Percentiles rank a stretch among this genome's conserved stretches.
These are phyloP conservation scores for Cucumis melo DNA, from an alignment of 306 rosid species.

Conservation along the genomic window DNA sequence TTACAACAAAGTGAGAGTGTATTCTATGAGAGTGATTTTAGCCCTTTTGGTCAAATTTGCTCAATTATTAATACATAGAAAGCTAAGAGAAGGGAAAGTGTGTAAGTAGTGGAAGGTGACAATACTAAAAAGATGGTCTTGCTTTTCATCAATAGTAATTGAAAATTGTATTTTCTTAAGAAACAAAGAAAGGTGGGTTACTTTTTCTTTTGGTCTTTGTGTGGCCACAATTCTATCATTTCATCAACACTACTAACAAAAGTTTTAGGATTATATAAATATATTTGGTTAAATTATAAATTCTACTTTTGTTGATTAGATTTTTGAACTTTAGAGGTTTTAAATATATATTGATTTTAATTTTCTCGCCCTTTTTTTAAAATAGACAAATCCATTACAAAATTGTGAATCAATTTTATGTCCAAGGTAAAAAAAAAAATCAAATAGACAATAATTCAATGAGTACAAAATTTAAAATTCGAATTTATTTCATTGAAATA, in stretches of 20 bases:
- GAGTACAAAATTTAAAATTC: too few species aligned
- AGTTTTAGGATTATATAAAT: neutral
- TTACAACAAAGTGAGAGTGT: neutral
- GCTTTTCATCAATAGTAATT: conserved; percentile 8
- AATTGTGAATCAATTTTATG: too few species aligned
- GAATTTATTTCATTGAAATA: too few species aligned
- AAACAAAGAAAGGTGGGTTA: conserved; percentile 5
- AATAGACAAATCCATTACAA: too few species aligned
- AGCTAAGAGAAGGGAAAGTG: conserved; percentile 11
- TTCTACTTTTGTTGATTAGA: too few species aligned
- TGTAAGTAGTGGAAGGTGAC: conserved; percentile 16
- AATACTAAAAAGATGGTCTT: conserved; percentile 5
- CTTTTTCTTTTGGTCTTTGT: conserved; percentile 1
- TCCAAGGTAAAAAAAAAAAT: too few species aligned
- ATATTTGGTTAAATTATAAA: too few species aligned
- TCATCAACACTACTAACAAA: neutral
- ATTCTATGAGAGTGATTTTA: conserved; percentile 20
- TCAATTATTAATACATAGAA: conserved; percentile 14
- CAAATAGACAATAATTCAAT: too few species aligned
- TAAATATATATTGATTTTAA: too few species aligned
- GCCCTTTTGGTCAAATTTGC: conserved; percentile 11
- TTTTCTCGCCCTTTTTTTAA: too few species aligned
- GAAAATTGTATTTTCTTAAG: neutral
- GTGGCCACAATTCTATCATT: neutral
- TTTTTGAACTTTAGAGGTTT: too few species aligned